A percentile compares a stretch with the other conserved stretches of the same genome.
These are phyloP conservation scores for Umbelopsis isabellina DNA, from an alignment of 192 early-diverging fungal genomes.

Conservation along the genomic window DNA sequence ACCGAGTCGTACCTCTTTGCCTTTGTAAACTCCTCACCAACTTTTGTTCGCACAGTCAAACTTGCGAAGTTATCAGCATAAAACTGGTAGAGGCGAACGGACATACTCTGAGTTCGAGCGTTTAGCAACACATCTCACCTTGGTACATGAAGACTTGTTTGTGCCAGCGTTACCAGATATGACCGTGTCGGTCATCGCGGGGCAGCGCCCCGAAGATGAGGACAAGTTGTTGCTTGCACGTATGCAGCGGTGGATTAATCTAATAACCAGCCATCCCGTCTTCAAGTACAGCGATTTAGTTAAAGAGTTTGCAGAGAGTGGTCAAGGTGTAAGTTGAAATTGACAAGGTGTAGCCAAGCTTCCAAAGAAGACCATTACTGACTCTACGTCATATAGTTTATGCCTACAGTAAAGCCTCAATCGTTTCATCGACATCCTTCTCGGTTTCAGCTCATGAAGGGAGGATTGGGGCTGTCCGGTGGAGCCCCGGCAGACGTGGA, in stretches of 20 bases:
- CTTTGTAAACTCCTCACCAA: not conserved
- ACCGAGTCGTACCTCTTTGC: not conserved
- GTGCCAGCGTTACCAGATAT: slow-evolving; percentile 12
- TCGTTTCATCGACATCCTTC: slow-evolving; percentile 6
- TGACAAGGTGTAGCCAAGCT: not conserved
- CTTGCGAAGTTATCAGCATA: not conserved
- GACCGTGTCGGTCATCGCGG: not conserved
- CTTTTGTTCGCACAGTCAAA: not conserved
- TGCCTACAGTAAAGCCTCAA: not conserved
- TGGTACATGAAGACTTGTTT: slow-evolving; percentile 7
- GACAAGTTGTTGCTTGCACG: not conserved
- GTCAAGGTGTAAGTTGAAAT: slow-evolving; percentile 8
- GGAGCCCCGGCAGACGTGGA: not conserved
- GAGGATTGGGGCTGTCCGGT: not conserved
- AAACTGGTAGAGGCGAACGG: not conserved
- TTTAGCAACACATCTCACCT: slow-evolving; percentile 1
- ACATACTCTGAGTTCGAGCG: slow-evolving; percentile 1
- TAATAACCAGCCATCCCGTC: not conserved
- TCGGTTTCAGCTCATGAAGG: slow-evolving; percentile 1
- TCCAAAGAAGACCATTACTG: not conserved
- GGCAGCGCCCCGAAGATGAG: slow-evolving; percentile 12
- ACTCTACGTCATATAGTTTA: not conserved
- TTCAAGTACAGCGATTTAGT: slow-evolving; percentile 15
- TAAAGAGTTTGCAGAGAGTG: slow-evolving; percentile 8
- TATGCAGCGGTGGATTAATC: slow-evolving; percentile 6